Evolutionary conservation across 345 rosid genomes (phyloP).

Genomic region (Rhodamnia rubescens): DNA sequence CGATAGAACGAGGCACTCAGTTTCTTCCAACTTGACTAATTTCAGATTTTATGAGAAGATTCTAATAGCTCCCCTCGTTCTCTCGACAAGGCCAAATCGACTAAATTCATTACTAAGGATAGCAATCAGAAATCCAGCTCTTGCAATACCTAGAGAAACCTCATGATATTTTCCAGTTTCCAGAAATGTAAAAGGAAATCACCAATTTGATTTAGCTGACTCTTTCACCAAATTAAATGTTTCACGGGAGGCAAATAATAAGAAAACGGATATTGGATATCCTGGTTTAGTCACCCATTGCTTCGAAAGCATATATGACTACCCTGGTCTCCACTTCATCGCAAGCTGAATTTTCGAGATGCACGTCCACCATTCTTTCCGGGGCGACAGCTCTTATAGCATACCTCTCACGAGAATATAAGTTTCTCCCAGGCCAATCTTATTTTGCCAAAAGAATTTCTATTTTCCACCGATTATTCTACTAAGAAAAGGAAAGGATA

Average conservation of each 20-base stretch:
- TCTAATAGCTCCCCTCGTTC: not conserved
- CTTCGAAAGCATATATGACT: not conserved
- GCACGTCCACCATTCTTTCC: not conserved
- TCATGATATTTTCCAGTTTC: not conserved
- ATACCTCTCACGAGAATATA: not conserved
- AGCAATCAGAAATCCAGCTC: not conserved
- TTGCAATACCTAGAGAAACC: not conserved
- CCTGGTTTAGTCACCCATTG: not conserved
- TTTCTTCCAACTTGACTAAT: not conserved
- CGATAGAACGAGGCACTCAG: not conserved
- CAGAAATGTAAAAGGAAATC: not conserved
- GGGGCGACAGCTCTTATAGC: not conserved
- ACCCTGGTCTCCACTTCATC: not conserved
- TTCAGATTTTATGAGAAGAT: not conserved
- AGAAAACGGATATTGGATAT: not conserved
- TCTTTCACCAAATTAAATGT: not conserved
- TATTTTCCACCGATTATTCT: not conserved
- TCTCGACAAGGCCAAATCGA: not conserved
- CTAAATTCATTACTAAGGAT: not conserved
- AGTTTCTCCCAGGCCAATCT: not conserved
- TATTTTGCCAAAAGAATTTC: not conserved
- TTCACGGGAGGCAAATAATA: not conserved
- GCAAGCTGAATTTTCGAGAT: not conserved
- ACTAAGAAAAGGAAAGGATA: not conserved
- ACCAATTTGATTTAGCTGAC: not conserved